These are phyloP conservation scores for Epichloe gansuensis DNA, from an alignment of 2,329 filamentous ascomycete genomes.

Conservation along the genomic window DNA sequence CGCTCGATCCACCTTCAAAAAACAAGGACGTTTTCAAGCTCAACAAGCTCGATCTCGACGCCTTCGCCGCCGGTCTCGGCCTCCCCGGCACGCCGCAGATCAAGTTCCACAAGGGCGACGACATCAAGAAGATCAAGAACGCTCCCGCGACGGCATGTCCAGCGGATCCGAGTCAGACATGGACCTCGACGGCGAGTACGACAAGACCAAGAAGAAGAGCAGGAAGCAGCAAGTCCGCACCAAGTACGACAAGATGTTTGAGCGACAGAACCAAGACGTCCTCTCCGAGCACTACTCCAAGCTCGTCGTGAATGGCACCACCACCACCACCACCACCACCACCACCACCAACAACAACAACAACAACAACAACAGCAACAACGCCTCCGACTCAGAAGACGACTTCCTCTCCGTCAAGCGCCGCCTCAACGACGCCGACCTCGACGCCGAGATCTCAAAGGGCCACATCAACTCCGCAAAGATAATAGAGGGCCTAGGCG, in stretches of 20 bases:
- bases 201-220: slow-evolving; percentile 33
- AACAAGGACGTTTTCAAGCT: slow-evolving; percentile 89
- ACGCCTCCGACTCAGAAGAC: slow-evolving; percentile 32
- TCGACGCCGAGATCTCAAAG: slow-evolving; percentile 37
- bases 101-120: slow-evolving; percentile 83
- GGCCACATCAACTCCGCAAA: slow-evolving; percentile 35
- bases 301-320: slow-evolving; percentile 54
- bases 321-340: slow-evolving; percentile 39
- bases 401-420: slow-evolving; percentile 87
- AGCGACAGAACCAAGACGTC: slow-evolving; percentile 90
- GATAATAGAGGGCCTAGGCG: slow-evolving; percentile 54
- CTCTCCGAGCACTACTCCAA: slow-evolving; percentile 89
- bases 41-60: slow-evolving; percentile 71
- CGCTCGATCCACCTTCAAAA: slow-evolving; percentile 75
- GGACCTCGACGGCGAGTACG: slow-evolving; percentile 33
- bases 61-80: slow-evolving; percentile 72
- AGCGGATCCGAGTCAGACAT: slow-evolving; percentile 47
- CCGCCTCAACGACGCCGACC: slow-evolving; percentile 60
- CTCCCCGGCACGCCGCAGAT: slow-evolving; percentile 86
- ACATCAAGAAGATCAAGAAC: slow-evolving; percentile 80
- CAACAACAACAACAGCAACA: slow-evolving; percentile 35
- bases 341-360: slow-evolving; percentile 35
- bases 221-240: slow-evolving; percentile 70
- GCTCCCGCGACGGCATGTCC: slow-evolving; percentile 54
- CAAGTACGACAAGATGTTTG: slow-evolving; percentile 97